Conservation (phyloP, 176 grass and related monocot genomes). For the Bonia amplexicaulis region DNA sequence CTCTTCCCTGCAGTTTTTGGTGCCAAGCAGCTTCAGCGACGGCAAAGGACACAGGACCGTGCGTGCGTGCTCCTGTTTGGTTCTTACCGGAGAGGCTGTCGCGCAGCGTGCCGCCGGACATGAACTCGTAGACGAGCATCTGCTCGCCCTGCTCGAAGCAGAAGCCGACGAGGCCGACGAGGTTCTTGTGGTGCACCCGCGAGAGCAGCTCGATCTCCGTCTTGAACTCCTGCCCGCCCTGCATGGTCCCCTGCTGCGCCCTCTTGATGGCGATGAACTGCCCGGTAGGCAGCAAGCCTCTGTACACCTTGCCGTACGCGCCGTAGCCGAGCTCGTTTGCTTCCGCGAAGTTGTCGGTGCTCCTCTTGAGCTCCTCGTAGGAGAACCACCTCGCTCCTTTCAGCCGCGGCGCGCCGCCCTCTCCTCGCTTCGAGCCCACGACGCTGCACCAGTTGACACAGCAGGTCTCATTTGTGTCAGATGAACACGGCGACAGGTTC, state of each 20-base stretch:
- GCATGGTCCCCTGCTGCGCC: slow-evolving; percentile 73
- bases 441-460: slow-evolving; percentile 38
- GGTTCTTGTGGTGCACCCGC: slow-evolving; percentile 98
- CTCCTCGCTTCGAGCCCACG: slow-evolving; percentile 64
- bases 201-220: slow-evolving; percentile 99
- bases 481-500: neutral
- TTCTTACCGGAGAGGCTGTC: slow-evolving; percentile 63
- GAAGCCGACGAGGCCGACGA: slow-evolving; percentile 82
- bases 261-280: slow-evolving; percentile 88
- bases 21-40: neutral
- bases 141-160: slow-evolving; percentile 94
- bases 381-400: slow-evolving; percentile 97
- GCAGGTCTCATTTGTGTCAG: neutral
- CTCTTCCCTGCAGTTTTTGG: slow-evolving; percentile 57
- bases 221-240: slow-evolving; percentile 93
- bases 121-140: slow-evolving; percentile 96
- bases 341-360: slow-evolving; percentile 79
- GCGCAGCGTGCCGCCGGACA: slow-evolving; percentile 73
- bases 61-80: neutral
- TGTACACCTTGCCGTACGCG: slow-evolving; percentile 90
- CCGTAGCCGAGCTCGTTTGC: slow-evolving; percentile 78
- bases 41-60: neutral
- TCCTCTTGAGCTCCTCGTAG: slow-evolving; percentile 66
- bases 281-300: slow-evolving; percentile 67
- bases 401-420: slow-evolving; percentile 61